Evolutionary conservation across 2,329 filamentous ascomycete species (phyloP), one percentile per base, ranked within the genome.

Genomic region (Catunica adiposa): DNA sequence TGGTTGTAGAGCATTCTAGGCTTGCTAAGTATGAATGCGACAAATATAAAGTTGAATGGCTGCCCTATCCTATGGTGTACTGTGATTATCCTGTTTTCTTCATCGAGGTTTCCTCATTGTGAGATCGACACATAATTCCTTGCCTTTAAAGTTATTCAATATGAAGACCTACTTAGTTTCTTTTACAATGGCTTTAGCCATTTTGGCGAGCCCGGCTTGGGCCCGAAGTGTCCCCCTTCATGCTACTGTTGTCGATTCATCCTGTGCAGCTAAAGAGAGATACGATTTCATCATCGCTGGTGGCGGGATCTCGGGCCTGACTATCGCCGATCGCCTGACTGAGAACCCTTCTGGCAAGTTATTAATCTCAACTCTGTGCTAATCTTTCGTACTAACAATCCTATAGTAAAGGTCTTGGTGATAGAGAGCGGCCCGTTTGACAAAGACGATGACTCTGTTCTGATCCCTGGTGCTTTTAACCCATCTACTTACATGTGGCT

Each of bases 321-420:
- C 66, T n/a, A 63, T 69, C 9, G 67, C 67, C 1, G 65, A 65
- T 5, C 65, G 67, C 8, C 64, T 69, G 1, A 67, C 66, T 11
- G 66, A 69, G 54, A 64, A 66, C 57, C 62, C 63, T 20, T 60
- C 64, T 8, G 59, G 62, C 62, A 52, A 58, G 62, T 58, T 17
- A 46, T 25, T 3, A 23, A 2, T 31, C 6, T 42, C 14, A 11
- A 2, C 31, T n/a, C 9, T 29, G n/a, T 7, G 20, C 20, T 56
- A 25, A 53, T 52, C n/a, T 8, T 9, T n/a, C 22, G 14, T 15
- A 17, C 42, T 47, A 47, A 47, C 17, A 9, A 22, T 23, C 17
- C 9, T 11, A 22, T 20, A 65, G 63, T 64, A 34, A 61, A 51
- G 23, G 63, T 64, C 3, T 61, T 66, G 6, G 62, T 65, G 38